Evolutionary conservation across 2,329 filamentous ascomycete genomes (phyloP).

Genomic region (Neonectria neomacrospora): DNA sequence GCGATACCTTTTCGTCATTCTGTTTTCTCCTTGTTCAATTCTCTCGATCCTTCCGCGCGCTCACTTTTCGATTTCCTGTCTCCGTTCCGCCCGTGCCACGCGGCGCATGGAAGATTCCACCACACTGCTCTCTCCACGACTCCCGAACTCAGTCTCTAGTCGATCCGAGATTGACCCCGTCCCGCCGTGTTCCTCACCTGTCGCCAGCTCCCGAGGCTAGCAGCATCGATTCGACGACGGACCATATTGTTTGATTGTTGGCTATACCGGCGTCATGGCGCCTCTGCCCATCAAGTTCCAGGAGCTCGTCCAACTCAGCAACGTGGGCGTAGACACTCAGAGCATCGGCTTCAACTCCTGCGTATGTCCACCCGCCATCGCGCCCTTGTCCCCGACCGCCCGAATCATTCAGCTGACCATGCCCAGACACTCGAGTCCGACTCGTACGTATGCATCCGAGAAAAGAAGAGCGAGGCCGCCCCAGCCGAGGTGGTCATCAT

Average conservation of each 20-base stretch:
- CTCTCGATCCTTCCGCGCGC: constrained; percentile 36
- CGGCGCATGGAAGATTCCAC: constrained; percentile 54
- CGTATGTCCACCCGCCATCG: constrained; percentile 61
- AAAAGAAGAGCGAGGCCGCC: constrained; percentile 86
- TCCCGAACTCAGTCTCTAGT: constrained; percentile 39
- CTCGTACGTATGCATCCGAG: constrained; percentile 93
- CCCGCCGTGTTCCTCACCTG: constrained; percentile 27
- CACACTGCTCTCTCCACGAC: constrained; percentile 40
- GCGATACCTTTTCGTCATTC: constrained; percentile 36
- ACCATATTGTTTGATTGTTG: constrained; percentile 41
- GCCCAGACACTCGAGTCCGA: constrained; percentile 95
- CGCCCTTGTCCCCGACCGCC: constrained; percentile 20
- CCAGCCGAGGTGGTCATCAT: constrained; percentile 96
- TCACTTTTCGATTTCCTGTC: constrained; percentile 21
- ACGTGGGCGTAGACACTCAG: constrained; percentile 58
- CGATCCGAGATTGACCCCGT: constrained; percentile 42
- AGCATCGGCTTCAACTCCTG: constrained; percentile 83
- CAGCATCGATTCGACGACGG: constrained; percentile 41
- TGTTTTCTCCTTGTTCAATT: constrained; percentile 27
- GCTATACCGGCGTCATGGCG: constrained; percentile 62
- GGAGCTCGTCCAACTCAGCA: constrained; percentile 80
- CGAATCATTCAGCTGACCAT: constrained; percentile 34
- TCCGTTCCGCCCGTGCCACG: constrained; percentile 41
- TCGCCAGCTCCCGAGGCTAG: constrained; percentile 35
- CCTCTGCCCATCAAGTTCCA: constrained; percentile 92